Conservation (phyloP, 1,284 basidiomycete species). For the Pterulicium gracile region DNA sequence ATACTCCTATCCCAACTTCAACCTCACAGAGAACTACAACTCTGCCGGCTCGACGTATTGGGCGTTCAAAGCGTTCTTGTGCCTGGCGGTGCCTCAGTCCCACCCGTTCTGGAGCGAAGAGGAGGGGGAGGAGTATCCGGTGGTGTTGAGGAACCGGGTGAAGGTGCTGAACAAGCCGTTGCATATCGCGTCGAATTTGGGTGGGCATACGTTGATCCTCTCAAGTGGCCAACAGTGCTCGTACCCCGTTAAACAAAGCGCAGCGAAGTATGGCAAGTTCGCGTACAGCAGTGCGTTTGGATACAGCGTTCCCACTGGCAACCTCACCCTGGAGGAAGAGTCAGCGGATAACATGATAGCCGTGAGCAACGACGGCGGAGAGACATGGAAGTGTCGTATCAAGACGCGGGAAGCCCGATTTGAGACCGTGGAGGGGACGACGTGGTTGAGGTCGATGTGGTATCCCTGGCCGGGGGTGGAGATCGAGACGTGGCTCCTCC, state of each 20-base stretch:
- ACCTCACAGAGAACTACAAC: conserved; percentile 73
- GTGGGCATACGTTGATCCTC: conserved; percentile 60
- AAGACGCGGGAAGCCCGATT: conserved; percentile 53
- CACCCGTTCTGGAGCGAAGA: conserved; percentile 64
- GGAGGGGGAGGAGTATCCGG: conserved; percentile 54
- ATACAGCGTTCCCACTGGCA: conserved; percentile 63
- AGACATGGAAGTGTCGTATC: conserved; percentile 61
- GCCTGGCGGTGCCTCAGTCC: conserved; percentile 48
- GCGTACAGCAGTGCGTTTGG: conserved; percentile 68
- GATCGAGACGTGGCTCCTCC: conserved; percentile 68
- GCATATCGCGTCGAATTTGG: conserved; percentile 54
- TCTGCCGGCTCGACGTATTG: conserved; percentile 76
- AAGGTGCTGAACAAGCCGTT: conserved; percentile 49
- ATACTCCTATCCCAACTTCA: conserved; percentile 63
- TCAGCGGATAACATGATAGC: conserved; percentile 63
- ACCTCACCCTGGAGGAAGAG: conserved; percentile 44
- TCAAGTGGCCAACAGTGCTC: conserved; percentile 73
- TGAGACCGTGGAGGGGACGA: conserved; percentile 25
- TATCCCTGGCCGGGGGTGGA: conserved; percentile 62
- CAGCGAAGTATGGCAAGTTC: conserved; percentile 71
- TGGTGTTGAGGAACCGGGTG: conserved; percentile 28
- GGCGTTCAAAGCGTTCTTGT: conserved; percentile 71
- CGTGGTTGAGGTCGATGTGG: conserved; percentile 60
- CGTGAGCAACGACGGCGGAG: conserved; percentile 54
- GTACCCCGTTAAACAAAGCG: conserved; percentile 68